Evolutionary conservation across 2,329 filamentous ascomycete species (phyloP).

Genomic region (Knufia petricola): DNA sequence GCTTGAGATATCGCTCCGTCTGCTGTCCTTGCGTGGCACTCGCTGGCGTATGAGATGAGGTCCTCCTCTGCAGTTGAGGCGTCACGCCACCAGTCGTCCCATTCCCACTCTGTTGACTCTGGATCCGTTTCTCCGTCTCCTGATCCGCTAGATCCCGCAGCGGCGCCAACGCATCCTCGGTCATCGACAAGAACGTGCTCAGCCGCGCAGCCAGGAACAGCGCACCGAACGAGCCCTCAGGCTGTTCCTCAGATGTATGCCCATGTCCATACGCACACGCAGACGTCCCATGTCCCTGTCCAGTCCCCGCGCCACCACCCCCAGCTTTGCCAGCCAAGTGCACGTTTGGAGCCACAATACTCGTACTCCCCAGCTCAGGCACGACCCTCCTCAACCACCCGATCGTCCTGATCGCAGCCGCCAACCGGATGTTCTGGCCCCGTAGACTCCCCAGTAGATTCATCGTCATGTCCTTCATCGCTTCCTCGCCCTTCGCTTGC

Average conservation of each 20-base stretch:
- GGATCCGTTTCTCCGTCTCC: slow-evolving; percentile 48
- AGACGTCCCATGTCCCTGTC: neutral
- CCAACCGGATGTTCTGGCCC: slow-evolving; percentile 64
- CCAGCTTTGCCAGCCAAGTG: too few relatives aligned
- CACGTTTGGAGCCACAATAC: neutral
- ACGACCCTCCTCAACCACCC: slow-evolving; percentile 83
- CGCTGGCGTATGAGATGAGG: neutral
- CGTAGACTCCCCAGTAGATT: slow-evolving; percentile 73
- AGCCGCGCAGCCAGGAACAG: slow-evolving; percentile 82
- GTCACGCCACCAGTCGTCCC: slow-evolving; percentile 10
- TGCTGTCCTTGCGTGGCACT: slow-evolving; percentile 59
- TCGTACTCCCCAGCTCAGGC: slow-evolving; percentile 56
- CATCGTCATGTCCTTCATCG: slow-evolving; percentile 79
- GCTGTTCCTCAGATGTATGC: slow-evolving; percentile 14
- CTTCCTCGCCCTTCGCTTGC: slow-evolving; percentile 65
- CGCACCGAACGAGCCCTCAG: slow-evolving; percentile 64
- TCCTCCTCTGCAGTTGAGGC: neutral
- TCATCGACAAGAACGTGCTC: slow-evolving; percentile 65
- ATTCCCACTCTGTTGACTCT: slow-evolving; percentile 12
- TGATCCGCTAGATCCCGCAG: slow-evolving; percentile 83
- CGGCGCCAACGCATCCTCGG: slow-evolving; percentile 68
- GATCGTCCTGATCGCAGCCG: slow-evolving; percentile 79
- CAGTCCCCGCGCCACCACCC: too few relatives aligned
- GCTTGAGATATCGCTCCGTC: slow-evolving; percentile 85
- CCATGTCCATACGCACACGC: neutral